phyloP scores from a whole-genome alignment of 345 rosid genomes.

The Trapa incisa region DNA sequence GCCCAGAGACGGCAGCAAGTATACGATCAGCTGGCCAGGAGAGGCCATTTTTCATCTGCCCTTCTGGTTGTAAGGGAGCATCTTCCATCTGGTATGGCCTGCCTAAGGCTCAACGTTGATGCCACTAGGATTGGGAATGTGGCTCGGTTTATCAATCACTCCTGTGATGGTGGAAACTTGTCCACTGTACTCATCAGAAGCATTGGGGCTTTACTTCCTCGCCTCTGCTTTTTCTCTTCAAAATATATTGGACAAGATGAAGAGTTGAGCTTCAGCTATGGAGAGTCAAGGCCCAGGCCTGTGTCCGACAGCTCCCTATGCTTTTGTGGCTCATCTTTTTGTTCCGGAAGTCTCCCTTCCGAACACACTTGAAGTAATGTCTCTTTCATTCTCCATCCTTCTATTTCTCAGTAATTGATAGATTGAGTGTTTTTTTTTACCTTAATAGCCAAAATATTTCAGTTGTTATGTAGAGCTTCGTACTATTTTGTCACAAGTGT shows the following conservation, averaged over 20 bases:
- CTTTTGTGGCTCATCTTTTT: conserved; percentile 55
- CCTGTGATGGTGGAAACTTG: conserved; percentile 81
- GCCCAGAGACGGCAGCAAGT: conserved; percentile 52
- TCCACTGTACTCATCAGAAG: conserved; percentile 46
- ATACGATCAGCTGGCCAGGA: conserved; percentile 50
- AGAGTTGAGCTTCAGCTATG: conserved; percentile 77
- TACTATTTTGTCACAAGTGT: too few relatives aligned
- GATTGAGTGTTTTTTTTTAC: too few relatives aligned
- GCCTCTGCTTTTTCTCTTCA: conserved; percentile 72
- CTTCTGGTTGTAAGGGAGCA: conserved; percentile 84
- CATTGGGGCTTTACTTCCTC: conserved; percentile 53
- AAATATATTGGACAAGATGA: conserved; percentile 46
- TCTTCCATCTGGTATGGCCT: conserved; percentile 77
- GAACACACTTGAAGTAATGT: conserved; percentile 39
- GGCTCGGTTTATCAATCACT: conserved; percentile 78
- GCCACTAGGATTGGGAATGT: conserved; percentile 70
- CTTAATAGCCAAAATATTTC: too few relatives aligned
- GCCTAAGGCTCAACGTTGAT: conserved; percentile 72
- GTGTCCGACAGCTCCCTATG: conserved; percentile 43
- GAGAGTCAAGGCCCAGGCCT: conserved; percentile 37
- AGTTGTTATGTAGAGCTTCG: too few relatives aligned
- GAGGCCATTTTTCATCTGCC: conserved; percentile 38
- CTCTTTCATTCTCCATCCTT: neutral
- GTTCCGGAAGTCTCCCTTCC: conserved; percentile 62
- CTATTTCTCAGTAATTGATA: too few relatives aligned